Conservation (phyloP, 169 alveolate species). For the Cryptosporidium xiaoi region DNA sequence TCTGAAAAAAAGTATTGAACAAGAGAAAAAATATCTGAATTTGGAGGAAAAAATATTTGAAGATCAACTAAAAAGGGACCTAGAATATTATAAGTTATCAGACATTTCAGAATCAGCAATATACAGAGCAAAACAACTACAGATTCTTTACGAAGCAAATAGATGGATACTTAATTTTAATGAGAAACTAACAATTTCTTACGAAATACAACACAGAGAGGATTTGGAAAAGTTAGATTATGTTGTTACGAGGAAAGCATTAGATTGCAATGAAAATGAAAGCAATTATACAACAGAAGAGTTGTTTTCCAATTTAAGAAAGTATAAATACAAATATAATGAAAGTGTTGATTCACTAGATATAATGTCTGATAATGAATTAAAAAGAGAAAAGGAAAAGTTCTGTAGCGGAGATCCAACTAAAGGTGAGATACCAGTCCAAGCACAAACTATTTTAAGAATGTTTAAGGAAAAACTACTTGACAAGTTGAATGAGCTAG, state of each 20-base stretch:
- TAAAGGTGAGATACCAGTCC: slow-evolving; percentile 38
- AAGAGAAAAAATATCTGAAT: slow-evolving; percentile 23
- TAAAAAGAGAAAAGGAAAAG: slow-evolving; percentile 25
- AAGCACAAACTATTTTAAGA: slow-evolving; percentile 38
- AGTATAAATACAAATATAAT: slow-evolving; percentile 32
- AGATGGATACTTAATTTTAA: slow-evolving; percentile 38
- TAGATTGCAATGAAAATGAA: background rate
- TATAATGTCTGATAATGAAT: slow-evolving; percentile 23
- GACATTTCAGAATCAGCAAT: slow-evolving; percentile 42
- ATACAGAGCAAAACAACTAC: slow-evolving; percentile 44
- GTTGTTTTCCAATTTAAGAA: slow-evolving; percentile 37
- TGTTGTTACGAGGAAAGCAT: background rate
- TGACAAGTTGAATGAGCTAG: slow-evolving; percentile 29
- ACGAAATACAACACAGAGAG: slow-evolving; percentile 35
- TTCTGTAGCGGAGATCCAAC: slow-evolving; percentile 42
- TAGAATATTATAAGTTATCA: slow-evolving; percentile 27
- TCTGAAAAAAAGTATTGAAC: slow-evolving; percentile 4
- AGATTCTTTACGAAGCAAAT: slow-evolving; percentile 23
- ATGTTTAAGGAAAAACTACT: slow-evolving; percentile 38
- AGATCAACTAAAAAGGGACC: slow-evolving; percentile 47
- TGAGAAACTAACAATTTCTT: slow-evolving; percentile 39
- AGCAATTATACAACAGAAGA: background rate
- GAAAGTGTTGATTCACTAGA: slow-evolving; percentile 29
- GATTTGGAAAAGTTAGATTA: slow-evolving; percentile 61
- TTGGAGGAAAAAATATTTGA: slow-evolving; percentile 41